phyloP scores from a whole-genome alignment of 2,329 filamentous ascomycete genomes.

The Teratosphaeria zuluensis region DNA sequence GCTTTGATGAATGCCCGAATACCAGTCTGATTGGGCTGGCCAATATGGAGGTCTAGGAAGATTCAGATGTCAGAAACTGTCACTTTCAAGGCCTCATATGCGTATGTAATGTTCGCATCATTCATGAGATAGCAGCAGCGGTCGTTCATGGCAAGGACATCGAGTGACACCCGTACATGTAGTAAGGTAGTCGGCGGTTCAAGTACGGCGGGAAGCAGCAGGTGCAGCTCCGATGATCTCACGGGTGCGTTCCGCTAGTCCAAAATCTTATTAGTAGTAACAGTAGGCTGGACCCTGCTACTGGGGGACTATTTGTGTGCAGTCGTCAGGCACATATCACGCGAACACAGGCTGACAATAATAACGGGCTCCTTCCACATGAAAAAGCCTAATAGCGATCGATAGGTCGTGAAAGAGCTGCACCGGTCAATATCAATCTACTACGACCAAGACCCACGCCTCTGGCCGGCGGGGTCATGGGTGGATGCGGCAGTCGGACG shows the following conservation, averaged over 20 bases:
- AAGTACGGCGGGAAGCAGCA: not conserved
- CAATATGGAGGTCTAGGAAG: not conserved
- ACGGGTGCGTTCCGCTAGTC: not conserved
- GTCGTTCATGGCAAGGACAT: not conserved
- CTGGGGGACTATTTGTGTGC: too few species aligned
- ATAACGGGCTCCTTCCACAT: not conserved
- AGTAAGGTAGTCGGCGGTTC: not conserved
- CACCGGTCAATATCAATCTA: too few species aligned
- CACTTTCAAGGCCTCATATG: not conserved
- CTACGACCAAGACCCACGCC: too few species aligned
- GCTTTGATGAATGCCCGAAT: not conserved
- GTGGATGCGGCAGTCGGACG: not conserved
- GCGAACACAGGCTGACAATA: not conserved
- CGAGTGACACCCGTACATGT: not conserved
- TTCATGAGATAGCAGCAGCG: not conserved
- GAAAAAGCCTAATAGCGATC: too few species aligned
- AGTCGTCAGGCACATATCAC: not conserved
- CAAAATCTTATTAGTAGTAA: not conserved
- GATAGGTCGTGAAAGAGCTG: too few species aligned
- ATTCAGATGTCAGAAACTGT: not conserved
- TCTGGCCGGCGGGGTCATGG: not conserved
- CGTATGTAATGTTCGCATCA: not conserved
- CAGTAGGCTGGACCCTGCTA: not conserved
- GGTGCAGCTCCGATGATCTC: not conserved
- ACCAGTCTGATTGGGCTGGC: not conserved